phyloP scores from a whole-genome alignment of 306 rosid genomes.

The Coriaria nepalensis region DNA sequence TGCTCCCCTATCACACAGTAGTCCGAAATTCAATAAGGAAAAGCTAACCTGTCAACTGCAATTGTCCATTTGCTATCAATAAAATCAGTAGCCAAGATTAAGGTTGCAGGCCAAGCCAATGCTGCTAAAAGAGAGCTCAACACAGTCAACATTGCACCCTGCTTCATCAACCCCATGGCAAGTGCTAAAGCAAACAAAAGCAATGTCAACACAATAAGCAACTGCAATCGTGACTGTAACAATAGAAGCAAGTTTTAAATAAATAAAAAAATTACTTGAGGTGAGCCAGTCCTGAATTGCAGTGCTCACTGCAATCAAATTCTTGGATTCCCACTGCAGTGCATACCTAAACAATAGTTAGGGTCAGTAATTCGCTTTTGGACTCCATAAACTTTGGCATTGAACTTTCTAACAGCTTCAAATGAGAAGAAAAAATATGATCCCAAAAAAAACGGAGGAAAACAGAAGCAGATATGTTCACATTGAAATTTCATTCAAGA shows the following conservation, averaged over 20 bases:
- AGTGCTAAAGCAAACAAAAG: slow-evolving; percentile 17
- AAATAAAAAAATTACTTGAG: slow-evolving; percentile 28
- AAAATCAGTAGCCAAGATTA: slow-evolving; percentile 31
- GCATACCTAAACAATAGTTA: slow-evolving; percentile 30
- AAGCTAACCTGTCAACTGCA: slow-evolving; percentile 33
- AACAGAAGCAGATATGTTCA: not conserved
- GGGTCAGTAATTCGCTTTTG: slow-evolving; percentile 13
- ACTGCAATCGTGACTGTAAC: slow-evolving; percentile 6
- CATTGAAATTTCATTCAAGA: no score
- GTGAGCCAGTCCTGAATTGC: slow-evolving; percentile 49
- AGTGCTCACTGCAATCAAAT: slow-evolving; percentile 45
- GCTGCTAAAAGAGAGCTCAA: slow-evolving; percentile 28
- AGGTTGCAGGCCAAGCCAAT: slow-evolving; percentile 39
- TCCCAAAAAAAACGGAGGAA: slow-evolving; percentile 9
- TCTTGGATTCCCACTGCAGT: slow-evolving; percentile 40
- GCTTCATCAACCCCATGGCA: slow-evolving; percentile 40
- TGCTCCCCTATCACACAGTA: no score
- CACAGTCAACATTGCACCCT: slow-evolving; percentile 47
- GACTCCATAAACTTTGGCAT: slow-evolving; percentile 15
- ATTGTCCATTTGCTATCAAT: slow-evolving; percentile 45
- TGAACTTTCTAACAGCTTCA: slow-evolving; percentile 3
- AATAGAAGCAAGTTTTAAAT: slow-evolving; percentile 11
- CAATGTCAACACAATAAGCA: slow-evolving; percentile 5
- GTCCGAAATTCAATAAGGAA: slow-evolving; percentile 2
- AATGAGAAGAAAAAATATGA: not conserved